These are phyloP conservation scores for Suillus occidentalis DNA, from an alignment of 768 basidiomycete genomes.

Conservation along the genomic window DNA sequence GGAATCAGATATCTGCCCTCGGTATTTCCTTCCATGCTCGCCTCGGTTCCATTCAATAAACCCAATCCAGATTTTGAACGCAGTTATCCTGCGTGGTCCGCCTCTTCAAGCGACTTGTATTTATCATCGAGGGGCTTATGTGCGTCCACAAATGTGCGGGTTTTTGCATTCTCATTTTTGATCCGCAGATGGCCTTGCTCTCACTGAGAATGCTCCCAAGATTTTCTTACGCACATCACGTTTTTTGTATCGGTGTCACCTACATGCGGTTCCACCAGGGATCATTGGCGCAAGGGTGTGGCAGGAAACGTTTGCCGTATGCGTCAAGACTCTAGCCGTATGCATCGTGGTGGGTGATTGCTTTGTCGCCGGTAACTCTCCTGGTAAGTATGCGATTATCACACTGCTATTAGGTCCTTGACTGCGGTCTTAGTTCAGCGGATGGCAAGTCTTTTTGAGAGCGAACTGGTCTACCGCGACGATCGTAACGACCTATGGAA, in stretches of 20 bases:
- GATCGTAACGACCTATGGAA: background rate
- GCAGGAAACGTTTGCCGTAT: background rate
- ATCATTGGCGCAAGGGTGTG: background rate
- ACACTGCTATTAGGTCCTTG: background rate
- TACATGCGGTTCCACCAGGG: background rate
- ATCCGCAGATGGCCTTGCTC: background rate
- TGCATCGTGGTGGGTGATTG: background rate
- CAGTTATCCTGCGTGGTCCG: background rate
- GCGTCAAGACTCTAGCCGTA: background rate
- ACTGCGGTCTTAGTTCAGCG: background rate
- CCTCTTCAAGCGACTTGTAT: background rate
- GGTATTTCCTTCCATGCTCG: background rate
- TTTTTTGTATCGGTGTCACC: background rate
- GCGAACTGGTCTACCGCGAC: background rate
- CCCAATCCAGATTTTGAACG: background rate
- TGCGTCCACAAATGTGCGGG: background rate
- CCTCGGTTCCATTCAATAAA: background rate
- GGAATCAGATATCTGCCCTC: background rate
- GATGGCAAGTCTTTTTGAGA: slow-evolving; percentile 1
- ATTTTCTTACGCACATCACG: background rate
- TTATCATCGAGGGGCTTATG: background rate
- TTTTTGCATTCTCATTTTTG: background rate
- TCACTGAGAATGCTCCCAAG: background rate
- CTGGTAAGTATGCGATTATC: background rate
- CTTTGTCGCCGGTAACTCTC: background rate